Conservation (phyloP, 805 yeast species). For the Ogataea nitratoaversa region DNA sequence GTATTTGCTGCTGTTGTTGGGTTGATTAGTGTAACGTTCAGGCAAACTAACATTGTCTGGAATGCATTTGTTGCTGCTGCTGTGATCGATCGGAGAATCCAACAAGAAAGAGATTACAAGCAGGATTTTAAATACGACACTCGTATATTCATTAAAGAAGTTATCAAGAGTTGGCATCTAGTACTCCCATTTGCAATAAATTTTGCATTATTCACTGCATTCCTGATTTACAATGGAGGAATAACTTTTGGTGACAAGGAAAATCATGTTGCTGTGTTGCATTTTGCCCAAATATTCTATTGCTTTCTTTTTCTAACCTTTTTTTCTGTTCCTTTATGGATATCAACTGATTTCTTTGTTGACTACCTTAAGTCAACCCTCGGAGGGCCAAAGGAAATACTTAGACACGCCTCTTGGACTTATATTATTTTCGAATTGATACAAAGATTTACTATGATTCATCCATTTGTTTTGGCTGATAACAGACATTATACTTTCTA, state of each 20-base stretch:
- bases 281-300: conserved; percentile 78
- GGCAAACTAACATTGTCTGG: conserved; percentile 95
- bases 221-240: conserved; percentile 69
- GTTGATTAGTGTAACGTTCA: conserved; percentile 60
- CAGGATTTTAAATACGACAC: conserved; percentile 27
- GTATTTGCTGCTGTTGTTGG: conserved; percentile 51
- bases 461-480: conserved; percentile 90
- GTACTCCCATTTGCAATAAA: conserved; percentile 51
- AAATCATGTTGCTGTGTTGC: conserved; percentile 70
- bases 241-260: conserved; percentile 89
- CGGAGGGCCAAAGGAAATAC: conserved; percentile 16
- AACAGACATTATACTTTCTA: conserved; percentile 93
- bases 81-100: conserved; percentile 47
- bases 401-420: conserved; percentile 20
- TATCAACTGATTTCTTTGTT: conserved; percentile 38
- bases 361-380: conserved; percentile 35
- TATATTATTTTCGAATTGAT: conserved; percentile 42
- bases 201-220: conserved; percentile 48
- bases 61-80: conserved; percentile 54
- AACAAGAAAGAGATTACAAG: conserved; percentile 26
- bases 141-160: conserved; percentile 24
- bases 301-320: conserved; percentile 58
- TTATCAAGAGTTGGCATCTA: conserved; percentile 26
- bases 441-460: conserved; percentile 64
- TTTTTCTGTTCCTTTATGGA: conserved; percentile 77